These are phyloP conservation scores for Colletotrichum lindemuthianum DNA, from an alignment of 2,329 filamentous ascomycete genomes.

Conservation along the genomic window DNA sequence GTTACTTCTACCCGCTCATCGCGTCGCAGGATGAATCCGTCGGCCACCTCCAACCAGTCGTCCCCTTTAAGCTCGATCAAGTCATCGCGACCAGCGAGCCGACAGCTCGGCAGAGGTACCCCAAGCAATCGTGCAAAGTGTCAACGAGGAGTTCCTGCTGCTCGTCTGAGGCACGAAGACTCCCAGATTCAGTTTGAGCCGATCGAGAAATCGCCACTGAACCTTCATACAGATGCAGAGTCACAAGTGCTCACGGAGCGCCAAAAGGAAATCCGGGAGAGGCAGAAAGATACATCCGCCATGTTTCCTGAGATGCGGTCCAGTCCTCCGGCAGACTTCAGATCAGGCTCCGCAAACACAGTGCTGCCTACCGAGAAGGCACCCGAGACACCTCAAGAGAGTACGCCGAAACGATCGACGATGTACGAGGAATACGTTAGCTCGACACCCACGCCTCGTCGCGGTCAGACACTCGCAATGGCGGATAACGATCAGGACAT, in stretches of 20 bases:
- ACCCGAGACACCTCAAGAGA: constrained; percentile 42
- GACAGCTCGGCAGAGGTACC: constrained; percentile 39
- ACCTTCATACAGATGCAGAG: constrained; percentile 59
- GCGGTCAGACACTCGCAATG: constrained; percentile 61
- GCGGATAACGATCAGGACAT: constrained; percentile 57
- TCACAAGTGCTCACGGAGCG: constrained; percentile 82
- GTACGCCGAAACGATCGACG: constrained; percentile 57
- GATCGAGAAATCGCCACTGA: constrained; percentile 68
- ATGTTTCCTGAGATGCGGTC: constrained; percentile 76
- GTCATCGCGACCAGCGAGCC: constrained; percentile 43
- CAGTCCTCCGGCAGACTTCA: constrained; percentile 49
- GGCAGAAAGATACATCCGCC: constrained; percentile 71
- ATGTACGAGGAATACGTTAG: constrained; percentile 63
- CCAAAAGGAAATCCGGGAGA: constrained; percentile 80
- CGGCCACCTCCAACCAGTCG: constrained; percentile 38
- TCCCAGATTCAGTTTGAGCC: constrained; percentile 83
- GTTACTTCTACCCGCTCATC: constrained; percentile 40
- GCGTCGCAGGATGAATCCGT: constrained; percentile 32
- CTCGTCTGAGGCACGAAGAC: constrained; percentile 77
- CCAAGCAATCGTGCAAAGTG: constrained; percentile 20
- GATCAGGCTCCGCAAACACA: constrained; percentile 11
- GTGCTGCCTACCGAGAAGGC: constrained; percentile 26
- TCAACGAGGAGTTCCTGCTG: constrained; percentile 45
- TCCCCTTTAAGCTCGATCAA: constrained; percentile 48
- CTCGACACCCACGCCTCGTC: constrained; percentile 69